Evolutionary conservation across 345 rosid genomes (phyloP).

Genomic region (Trapa bicornis): DNA sequence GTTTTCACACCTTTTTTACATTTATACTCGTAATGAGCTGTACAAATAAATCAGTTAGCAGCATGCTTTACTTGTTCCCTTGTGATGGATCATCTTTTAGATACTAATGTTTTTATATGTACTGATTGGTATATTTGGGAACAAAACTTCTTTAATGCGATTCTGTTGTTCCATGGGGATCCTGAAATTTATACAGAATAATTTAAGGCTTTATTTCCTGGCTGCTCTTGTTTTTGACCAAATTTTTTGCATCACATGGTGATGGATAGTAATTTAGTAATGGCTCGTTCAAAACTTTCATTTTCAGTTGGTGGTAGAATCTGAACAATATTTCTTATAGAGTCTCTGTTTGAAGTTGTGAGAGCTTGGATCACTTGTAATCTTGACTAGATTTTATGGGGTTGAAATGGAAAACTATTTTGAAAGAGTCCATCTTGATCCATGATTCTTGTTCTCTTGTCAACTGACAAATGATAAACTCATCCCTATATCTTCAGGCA

Average conservation of each 20-base stretch:
- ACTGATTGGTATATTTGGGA: neutral
- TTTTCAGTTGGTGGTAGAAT: neutral
- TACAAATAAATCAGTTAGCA: neutral
- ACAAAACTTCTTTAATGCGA: neutral
- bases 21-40: neutral
- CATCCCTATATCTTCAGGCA: slow-evolving; percentile 44
- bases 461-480: slow-evolving; percentile 1
- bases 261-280: neutral
- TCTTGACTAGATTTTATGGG: neutral
- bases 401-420: neutral
- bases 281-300: neutral
- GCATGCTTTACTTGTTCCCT: neutral
- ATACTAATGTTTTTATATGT: neutral
- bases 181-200: neutral
- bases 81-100: neutral
- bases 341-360: neutral
- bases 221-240: neutral
- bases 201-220: neutral
- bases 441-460: neutral
- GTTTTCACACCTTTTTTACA: neutral
- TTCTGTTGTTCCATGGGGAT: neutral
- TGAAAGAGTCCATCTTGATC: neutral
- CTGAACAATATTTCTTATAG: too few relatives aligned
- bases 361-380: neutral
- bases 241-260: neutral